A percentile compares a stretch with the other conserved stretches of the same genome.
Evolutionary conservation across 345 rosid species (phyloP).

Genomic region (Balakata baccata): DNA sequence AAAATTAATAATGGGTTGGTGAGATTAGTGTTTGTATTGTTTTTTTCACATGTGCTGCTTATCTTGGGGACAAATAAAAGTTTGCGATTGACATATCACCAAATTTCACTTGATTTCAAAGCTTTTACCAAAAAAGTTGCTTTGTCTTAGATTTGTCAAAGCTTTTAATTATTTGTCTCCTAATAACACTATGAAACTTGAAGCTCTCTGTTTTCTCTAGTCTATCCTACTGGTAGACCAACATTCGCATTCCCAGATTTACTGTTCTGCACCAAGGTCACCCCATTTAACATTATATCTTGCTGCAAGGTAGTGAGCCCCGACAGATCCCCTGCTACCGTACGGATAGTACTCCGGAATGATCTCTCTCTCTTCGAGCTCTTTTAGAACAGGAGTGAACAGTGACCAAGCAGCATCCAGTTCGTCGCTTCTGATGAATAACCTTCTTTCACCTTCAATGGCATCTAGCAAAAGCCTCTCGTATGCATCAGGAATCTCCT

Average conservation of each 20-base stretch:
- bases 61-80: constrained; percentile 25
- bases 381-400: constrained; percentile 78
- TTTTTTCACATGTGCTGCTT: constrained; percentile 16
- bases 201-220: background rate
- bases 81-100: constrained; percentile 28
- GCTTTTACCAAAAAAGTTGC: too few relatives aligned
- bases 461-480: constrained; percentile 96
- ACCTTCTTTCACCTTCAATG: constrained; percentile 91
- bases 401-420: constrained; percentile 93
- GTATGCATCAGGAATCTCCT: constrained; percentile 96
- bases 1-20: constrained; percentile 23
- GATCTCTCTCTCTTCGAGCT: constrained; percentile 74
- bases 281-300: constrained; percentile 93
- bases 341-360: constrained; percentile 89
- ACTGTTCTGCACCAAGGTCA: constrained; percentile 65
- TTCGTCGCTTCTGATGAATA: constrained; percentile 95
- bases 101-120: constrained; percentile 15
- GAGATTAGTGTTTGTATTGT: constrained; percentile 7
- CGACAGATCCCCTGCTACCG: constrained; percentile 98
- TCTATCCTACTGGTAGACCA: background rate
- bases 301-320: constrained; percentile 98
- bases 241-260: background rate
- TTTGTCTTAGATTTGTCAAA: too few relatives aligned
- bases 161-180: background rate
- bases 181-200: background rate